Conservation (phyloP, 2,329 filamentous ascomycete genomes). For the Aspergillus japonicus region DNA sequence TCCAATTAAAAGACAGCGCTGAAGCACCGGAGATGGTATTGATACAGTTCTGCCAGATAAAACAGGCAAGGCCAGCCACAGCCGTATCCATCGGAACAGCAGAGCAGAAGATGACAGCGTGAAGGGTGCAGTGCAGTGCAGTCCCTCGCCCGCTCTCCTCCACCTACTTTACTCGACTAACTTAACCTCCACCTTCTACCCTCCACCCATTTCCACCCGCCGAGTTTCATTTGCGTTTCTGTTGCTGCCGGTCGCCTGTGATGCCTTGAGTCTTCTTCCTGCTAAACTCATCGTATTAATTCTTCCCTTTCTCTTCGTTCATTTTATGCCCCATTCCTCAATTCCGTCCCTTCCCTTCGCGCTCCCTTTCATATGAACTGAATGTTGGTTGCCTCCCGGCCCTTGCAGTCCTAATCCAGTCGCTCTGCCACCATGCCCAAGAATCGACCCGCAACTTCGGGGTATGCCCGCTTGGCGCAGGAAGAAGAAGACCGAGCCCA, state of each 20-base stretch:
- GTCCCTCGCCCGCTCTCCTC: constrained; percentile 1
- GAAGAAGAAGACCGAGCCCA: constrained; percentile 61
- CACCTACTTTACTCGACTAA: background rate
- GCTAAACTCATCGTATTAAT: background rate
- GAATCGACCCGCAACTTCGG: constrained; percentile 69
- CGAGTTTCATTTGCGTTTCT: background rate
- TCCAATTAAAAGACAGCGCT: background rate
- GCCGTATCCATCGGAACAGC: background rate
- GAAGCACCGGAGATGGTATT: constrained; percentile 7
- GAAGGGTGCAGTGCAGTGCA: background rate
- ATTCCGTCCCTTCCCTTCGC: constrained; percentile 4
- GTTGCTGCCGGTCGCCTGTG: constrained; percentile 1
- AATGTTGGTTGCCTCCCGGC: constrained; percentile 12
- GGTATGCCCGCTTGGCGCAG: constrained; percentile 81
- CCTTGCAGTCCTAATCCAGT: constrained; percentile 7
- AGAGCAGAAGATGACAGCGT: constrained; percentile 6
- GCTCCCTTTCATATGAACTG: constrained; percentile 9
- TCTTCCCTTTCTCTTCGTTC: constrained; percentile 2
- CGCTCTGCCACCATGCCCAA: constrained; percentile 58
- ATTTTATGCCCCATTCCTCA: background rate
- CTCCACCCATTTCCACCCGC: background rate
- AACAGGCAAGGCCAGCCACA: background rate
- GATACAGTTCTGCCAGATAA: background rate
- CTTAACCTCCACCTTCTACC: background rate
- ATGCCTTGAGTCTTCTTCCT: background rate